A percentile compares a stretch with the other conserved stretches of the same genome.
These are phyloP conservation scores for Biscogniauxia sp. DNA, from an alignment of 2,329 filamentous ascomycete genomes.

Conservation along the genomic window DNA sequence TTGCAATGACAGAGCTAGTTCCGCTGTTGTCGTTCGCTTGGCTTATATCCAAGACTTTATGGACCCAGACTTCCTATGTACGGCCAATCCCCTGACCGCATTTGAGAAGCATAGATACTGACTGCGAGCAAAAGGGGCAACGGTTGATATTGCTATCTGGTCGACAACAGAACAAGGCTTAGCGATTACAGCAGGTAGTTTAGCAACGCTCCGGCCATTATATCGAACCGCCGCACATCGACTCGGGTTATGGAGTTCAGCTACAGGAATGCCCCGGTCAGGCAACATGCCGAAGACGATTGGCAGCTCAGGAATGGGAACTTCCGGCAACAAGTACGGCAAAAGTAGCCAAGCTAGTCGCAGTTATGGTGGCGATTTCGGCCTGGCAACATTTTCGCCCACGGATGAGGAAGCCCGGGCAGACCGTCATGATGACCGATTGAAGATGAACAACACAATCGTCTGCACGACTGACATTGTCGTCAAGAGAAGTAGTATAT, in stretches of 20 bases:
- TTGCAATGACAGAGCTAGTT: constrained; percentile 38
- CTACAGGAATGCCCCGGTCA: background rate
- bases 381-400: background rate
- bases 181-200: constrained; percentile 46
- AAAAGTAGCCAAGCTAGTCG: background rate
- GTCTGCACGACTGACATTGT: background rate
- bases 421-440: background rate
- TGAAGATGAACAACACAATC: background rate
- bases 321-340: background rate
- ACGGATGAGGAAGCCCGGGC: background rate
- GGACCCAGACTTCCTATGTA: constrained; percentile 42
- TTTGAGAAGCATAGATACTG: background rate
- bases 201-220: constrained; percentile 47
- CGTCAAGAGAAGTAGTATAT: background rate
- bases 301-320: background rate
- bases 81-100: background rate
- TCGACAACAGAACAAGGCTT: constrained; percentile 47
- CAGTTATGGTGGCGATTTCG: background rate
- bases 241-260: background rate
- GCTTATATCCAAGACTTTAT: constrained; percentile 37
- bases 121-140: constrained; percentile 24
- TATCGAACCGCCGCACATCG: background rate
- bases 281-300: background rate
- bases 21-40: constrained; percentile 42
- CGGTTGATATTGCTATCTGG: constrained; percentile 47